These are phyloP conservation scores for Chiua virens DNA, from an alignment of 768 basidiomycete species.

Conservation along the genomic window DNA sequence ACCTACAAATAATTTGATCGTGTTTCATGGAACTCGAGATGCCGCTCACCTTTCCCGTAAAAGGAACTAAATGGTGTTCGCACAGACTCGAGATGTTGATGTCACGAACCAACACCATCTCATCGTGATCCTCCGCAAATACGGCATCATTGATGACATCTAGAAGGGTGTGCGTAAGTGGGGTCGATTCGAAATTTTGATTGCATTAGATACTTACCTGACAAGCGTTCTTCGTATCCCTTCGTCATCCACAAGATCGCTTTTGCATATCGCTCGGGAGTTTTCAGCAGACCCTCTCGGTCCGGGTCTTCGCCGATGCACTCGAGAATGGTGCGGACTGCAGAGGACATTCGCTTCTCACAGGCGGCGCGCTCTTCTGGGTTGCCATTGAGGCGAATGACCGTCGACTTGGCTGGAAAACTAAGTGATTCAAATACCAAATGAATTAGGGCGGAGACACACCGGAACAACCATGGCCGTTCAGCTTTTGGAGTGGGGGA, in stretches of 20 bases:
- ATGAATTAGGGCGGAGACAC: constrained; percentile 18
- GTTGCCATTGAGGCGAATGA: constrained; percentile 80
- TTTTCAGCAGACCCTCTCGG: constrained; percentile 87
- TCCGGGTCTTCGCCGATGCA: constrained; percentile 98
- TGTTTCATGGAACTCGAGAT: constrained; percentile 15
- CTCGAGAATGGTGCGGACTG: constrained; percentile 90
- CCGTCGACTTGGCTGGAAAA: constrained; percentile 79
- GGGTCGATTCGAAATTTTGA: no score
- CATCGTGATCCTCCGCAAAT: constrained; percentile 98
- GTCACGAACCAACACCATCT: constrained; percentile 98
- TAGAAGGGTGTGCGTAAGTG: constrained; percentile 38
- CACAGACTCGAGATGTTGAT: constrained; percentile 97
- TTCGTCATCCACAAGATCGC: constrained; percentile 99
- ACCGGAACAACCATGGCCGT: constrained; percentile 96
- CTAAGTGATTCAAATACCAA: constrained; percentile 8
- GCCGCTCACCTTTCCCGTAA: constrained; percentile 85
- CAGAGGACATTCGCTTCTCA: constrained; percentile 74
- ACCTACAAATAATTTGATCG: constrained; percentile 52
- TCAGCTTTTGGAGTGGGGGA: constrained; percentile 47
- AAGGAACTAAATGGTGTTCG: constrained; percentile 98
- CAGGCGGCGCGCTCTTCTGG: constrained; percentile 68
- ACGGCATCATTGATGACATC: constrained; percentile 99
- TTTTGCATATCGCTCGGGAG: constrained; percentile 95
- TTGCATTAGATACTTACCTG: constrained; percentile 49
- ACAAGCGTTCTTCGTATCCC: constrained; percentile 94